These are phyloP conservation scores for Grigorovia transvaalensis DNA, from an alignment of 805 yeast species.

Conservation along the genomic window DNA sequence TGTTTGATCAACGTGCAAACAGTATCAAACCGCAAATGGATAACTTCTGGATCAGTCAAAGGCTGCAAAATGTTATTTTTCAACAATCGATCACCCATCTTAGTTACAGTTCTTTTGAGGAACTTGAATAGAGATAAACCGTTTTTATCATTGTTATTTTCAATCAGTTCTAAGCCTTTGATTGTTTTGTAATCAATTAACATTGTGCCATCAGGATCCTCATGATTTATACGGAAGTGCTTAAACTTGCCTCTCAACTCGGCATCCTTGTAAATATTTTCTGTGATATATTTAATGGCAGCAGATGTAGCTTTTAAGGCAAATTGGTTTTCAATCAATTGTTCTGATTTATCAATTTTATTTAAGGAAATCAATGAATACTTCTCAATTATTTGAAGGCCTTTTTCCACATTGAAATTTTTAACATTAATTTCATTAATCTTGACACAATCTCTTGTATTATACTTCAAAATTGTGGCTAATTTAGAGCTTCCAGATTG, in stretches of 20 bases:
- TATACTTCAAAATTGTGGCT: slow-evolving; percentile 29
- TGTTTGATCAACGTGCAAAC: slow-evolving; percentile 29
- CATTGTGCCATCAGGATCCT: slow-evolving; percentile 33
- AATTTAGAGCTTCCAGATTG: slow-evolving; percentile 26
- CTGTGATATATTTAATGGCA: slow-evolving; percentile 18
- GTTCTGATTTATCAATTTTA: slow-evolving; percentile 6
- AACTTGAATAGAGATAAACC: slow-evolving; percentile 30
- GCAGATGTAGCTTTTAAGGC: slow-evolving; percentile 31
- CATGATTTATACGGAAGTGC: slow-evolving; percentile 30
- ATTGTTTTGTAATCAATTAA: slow-evolving; percentile 34
- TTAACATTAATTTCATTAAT: slow-evolving; percentile 19
- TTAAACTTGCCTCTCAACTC: slow-evolving; percentile 11
- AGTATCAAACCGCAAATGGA: slow-evolving; percentile 29
- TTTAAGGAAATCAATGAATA: slow-evolving; percentile 8
- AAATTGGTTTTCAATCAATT: slow-evolving; percentile 21
- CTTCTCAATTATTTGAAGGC: slow-evolving; percentile 17
- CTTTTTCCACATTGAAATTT: slow-evolving; percentile 21
- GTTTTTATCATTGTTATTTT: slow-evolving; percentile 24
- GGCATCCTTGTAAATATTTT: background rate
- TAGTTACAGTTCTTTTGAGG: slow-evolving; percentile 33
- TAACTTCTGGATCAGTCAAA: slow-evolving; percentile 30
- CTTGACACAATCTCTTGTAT: slow-evolving; percentile 18
- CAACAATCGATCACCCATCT: slow-evolving; percentile 37
- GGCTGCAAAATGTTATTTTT: slow-evolving; percentile 39
- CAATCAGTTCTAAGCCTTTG: slow-evolving; percentile 31